Evolutionary conservation across 2,329 filamentous ascomycete species (phyloP), one percentile per base, ranked within the genome.

Genomic region (Monosporascus ibericus): DNA sequence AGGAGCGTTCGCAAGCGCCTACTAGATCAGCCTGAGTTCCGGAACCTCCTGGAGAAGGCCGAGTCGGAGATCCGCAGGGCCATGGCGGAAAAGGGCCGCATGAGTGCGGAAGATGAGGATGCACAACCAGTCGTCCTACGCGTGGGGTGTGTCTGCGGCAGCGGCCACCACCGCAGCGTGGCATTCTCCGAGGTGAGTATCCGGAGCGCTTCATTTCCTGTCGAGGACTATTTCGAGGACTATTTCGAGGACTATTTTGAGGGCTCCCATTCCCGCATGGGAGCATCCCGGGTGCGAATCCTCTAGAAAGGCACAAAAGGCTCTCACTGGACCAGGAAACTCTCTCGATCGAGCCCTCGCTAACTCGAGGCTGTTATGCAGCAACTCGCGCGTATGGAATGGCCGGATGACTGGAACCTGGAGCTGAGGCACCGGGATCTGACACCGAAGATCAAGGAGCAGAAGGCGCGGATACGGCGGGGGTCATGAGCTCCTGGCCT

Each of bases 121-220:
- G 48, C 37, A 40, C 24, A 5, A 24, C 22, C 22, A 24, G 22
- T 3, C 3, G 22, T 5, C 22, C 22, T 53, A 15, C 48, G 48
- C 3, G 51, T 50, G 1, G 48, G 51, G 27, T 53, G 51, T 47
- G 37, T 53, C 8, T 50, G 51, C 22, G 48, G 48, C 6, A 53
- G 51, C 17, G 48, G 51, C 5, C 42, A 53, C 30, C 42, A 53
- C 18, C 34, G 51, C 17, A 50, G 51, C 18, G 48, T 53, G 24
- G 44, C 51, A 14, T 53, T 53, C 40, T 42, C 51, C n/a, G 51
- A 53, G 42, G 27, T 11, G 27, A 30, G 27, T 30, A 30, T 30
- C 27, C 27, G 9, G 27, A 11, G 9, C 27, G 9, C 27, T 30
- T 30, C 27, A 30, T 30, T 30, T 5, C 9, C 9, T n/a, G n/a